These are phyloP conservation scores for Przewalskia tangutica DNA, from an alignment of 257 asterid species.

Conservation along the genomic window DNA sequence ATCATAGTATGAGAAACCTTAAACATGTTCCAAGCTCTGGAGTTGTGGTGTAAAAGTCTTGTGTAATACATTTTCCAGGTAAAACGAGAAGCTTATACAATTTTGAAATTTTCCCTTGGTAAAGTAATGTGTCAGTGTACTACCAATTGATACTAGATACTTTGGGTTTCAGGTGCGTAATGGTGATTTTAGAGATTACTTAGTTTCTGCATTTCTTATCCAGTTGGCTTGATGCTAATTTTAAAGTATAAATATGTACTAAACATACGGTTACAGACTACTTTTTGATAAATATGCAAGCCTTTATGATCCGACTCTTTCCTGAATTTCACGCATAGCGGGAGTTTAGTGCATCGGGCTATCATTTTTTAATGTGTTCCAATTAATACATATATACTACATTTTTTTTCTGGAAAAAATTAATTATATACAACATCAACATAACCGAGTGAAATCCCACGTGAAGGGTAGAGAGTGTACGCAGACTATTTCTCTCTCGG, in stretches of 20 bases:
- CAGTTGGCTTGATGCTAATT: neutral
- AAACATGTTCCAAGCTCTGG: conserved; percentile 2
- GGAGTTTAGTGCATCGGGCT: too few relatives aligned
- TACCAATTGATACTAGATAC: neutral
- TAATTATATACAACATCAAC: neutral
- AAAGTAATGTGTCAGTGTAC: neutral
- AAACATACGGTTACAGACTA: neutral
- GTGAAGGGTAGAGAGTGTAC: too few relatives aligned
- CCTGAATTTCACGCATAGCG: too few relatives aligned
- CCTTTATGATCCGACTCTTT: too few relatives aligned
- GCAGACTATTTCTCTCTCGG: too few relatives aligned
- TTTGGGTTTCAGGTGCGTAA: neutral
- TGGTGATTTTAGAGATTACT: too few relatives aligned
- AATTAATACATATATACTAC: neutral
- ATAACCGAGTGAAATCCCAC: too few relatives aligned
- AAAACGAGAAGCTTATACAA: neutral
- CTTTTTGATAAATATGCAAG: too few relatives aligned
- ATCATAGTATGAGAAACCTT: neutral
- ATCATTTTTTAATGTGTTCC: neutral
- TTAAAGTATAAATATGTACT: neutral
- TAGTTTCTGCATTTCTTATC: too few relatives aligned
- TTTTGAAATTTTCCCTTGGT: neutral
- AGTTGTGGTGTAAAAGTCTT: neutral
- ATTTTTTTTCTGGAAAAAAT: neutral
- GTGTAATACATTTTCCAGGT: neutral